Evolutionary conservation across 192 early-diverging fungal genomes (phyloP).

Genomic region (Coemansia sp.): DNA sequence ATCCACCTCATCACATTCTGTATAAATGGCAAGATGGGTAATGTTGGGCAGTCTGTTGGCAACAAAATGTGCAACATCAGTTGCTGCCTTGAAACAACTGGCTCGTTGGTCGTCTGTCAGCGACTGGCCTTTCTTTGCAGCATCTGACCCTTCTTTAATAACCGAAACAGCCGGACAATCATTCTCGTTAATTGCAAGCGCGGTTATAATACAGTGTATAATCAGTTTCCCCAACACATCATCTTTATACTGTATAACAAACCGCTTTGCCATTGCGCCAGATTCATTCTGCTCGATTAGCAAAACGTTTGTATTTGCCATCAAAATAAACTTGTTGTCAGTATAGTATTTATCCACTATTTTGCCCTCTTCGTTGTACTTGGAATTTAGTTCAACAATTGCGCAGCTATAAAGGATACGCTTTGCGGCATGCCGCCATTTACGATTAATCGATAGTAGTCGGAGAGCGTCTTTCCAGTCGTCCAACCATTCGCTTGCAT

Average conservation of each 20-base stretch:
- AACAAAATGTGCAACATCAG: not conserved
- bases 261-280: not conserved
- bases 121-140: not conserved
- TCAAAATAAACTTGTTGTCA: not conserved
- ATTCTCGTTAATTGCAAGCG: not conserved
- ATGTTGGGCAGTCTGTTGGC: not conserved
- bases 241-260: not conserved
- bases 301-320: not conserved
- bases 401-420: not conserved
- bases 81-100: not conserved
- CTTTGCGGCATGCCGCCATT: not conserved
- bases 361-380: not conserved
- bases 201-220: not conserved
- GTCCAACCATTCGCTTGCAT: not conserved
- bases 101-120: not conserved
- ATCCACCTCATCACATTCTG: not conserved
- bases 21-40: not conserved
- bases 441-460: not conserved
- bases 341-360: not conserved
- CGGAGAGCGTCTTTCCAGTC: not conserved
- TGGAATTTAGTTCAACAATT: not conserved
- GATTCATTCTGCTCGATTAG: not conserved
- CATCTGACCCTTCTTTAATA: not conserved
- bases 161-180: not conserved
- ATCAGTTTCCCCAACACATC: not conserved